Evolutionary conservation across 331 rosid species (phyloP).

Genomic region (Stylosanthes scabra): DNA sequence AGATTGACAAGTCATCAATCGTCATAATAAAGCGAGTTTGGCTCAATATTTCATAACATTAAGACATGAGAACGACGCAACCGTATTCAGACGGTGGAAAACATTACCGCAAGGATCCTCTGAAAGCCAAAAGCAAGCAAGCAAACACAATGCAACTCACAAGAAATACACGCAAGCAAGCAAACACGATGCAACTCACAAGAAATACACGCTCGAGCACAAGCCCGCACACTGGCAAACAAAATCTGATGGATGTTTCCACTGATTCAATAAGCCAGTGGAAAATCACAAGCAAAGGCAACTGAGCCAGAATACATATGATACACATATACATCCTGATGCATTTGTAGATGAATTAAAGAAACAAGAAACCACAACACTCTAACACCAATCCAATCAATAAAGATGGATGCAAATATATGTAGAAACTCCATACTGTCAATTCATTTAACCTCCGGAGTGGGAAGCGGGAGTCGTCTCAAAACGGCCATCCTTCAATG

Average conservation of each 20-base stretch:
- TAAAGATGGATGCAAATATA: slow-evolving; percentile 33
- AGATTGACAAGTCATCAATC: background rate
- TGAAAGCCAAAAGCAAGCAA: slow-evolving; percentile 27
- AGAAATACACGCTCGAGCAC: slow-evolving; percentile 31
- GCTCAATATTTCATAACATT: slow-evolving; percentile 1
- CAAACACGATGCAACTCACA: slow-evolving; percentile 25
- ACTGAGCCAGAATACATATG: slow-evolving; percentile 21
- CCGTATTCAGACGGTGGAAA: background rate
- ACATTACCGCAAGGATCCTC: slow-evolving; percentile 9
- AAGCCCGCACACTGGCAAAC: slow-evolving; percentile 32
- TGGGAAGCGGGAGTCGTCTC: slow-evolving; percentile 89
- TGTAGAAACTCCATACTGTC: slow-evolving; percentile 31
- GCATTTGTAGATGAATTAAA: slow-evolving; percentile 49
- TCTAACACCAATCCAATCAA: slow-evolving; percentile 45
- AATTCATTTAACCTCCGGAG: slow-evolving; percentile 79
- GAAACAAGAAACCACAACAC: slow-evolving; percentile 50
- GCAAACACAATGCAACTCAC: slow-evolving; percentile 23
- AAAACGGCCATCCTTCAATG: slow-evolving; percentile 72
- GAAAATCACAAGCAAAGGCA: slow-evolving; percentile 39
- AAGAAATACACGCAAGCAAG: slow-evolving; percentile 20
- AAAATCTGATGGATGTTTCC: slow-evolving; percentile 33
- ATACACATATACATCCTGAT: slow-evolving; percentile 36
- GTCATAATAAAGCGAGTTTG: background rate
- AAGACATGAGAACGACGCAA: slow-evolving; percentile 1
- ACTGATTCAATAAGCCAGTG: slow-evolving; percentile 34